phyloP scores from a whole-genome alignment of 164 flowering plant species.

The Nelumbo lutea region DNA sequence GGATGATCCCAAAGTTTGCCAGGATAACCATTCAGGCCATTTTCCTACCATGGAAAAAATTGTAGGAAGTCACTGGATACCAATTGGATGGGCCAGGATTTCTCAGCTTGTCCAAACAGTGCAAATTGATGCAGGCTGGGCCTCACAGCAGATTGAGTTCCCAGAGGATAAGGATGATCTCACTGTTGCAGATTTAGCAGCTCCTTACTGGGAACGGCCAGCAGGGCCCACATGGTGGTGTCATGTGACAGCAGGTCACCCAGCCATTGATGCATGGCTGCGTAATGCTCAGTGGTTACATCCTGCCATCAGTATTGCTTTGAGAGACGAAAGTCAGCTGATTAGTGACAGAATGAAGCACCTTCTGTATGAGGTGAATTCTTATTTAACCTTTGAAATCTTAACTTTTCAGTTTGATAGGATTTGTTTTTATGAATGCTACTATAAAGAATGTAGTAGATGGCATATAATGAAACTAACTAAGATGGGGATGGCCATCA shows the following conservation, averaged over 20 bases:
- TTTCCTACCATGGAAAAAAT: slow-evolving; percentile 21
- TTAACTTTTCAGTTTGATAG: not conserved
- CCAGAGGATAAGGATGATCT: slow-evolving; percentile 53
- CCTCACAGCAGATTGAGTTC: slow-evolving; percentile 38
- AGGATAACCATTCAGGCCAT: slow-evolving; percentile 15
- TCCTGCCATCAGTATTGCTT: slow-evolving; percentile 85
- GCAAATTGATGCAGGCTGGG: slow-evolving; percentile 59
- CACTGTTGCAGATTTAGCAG: slow-evolving; percentile 83
- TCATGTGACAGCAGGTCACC: slow-evolving; percentile 72
- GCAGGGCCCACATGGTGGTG: slow-evolving; percentile 99
- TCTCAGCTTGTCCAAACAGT: slow-evolving; percentile 68
- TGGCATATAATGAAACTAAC: too few relatives aligned
- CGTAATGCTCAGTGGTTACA: slow-evolving; percentile 82
- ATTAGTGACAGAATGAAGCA: slow-evolving; percentile 92
- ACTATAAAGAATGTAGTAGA: not conserved
- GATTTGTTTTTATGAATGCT: not conserved
- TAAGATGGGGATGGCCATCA: too few relatives aligned
- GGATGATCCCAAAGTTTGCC: slow-evolving; percentile 26
- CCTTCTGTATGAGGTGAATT: slow-evolving; percentile 78
- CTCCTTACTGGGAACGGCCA: slow-evolving; percentile 89
- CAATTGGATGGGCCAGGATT: slow-evolving; percentile 94
- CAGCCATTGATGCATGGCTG: slow-evolving; percentile 58
- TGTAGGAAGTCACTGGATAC: slow-evolving; percentile 61
- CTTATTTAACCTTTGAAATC: slow-evolving; percentile 5
- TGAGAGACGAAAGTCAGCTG: slow-evolving; percentile 83